Percentiles rank a stretch among this genome's conserved stretches.
Conservation (phyloP, 2,329 filamentous ascomycete genomes). For the Phialemoniopsis sp. region DNA sequence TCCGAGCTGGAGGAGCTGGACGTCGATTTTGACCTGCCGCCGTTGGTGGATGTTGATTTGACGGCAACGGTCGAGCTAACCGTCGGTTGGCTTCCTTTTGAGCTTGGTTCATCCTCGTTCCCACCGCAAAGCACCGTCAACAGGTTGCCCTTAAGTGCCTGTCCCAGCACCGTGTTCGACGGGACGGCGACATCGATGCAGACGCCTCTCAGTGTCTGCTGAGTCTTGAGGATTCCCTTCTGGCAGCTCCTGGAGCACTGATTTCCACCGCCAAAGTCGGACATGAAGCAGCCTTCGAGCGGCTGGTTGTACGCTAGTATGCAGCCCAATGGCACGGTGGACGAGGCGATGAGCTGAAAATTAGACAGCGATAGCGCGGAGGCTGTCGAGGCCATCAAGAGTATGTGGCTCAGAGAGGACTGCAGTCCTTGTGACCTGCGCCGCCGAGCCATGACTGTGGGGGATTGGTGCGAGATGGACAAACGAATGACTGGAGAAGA, state of each 20-base stretch:
- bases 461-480: too few relatives aligned
- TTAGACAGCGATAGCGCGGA: constrained; percentile 29
- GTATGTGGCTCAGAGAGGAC: constrained; percentile 4
- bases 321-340: constrained; percentile 30
- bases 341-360: constrained; percentile 33
- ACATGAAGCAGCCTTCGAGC: constrained; percentile 27
- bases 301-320: constrained; percentile 35
- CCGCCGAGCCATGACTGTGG: constrained; percentile 1
- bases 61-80: constrained; percentile 2
- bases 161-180: constrained; percentile 26
- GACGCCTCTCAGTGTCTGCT: constrained; percentile 64
- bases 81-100: not conserved
- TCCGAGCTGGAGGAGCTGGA: too few relatives aligned
- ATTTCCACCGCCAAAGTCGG: constrained; percentile 27
- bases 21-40: too few relatives aligned
- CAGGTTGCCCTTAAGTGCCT: constrained; percentile 29
- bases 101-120: not conserved
- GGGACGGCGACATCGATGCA: constrained; percentile 68
- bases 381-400: constrained; percentile 16
- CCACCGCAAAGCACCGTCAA: constrained; percentile 27
- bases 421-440: constrained; percentile 4
- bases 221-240: constrained; percentile 67
- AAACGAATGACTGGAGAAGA: constrained; percentile 6
- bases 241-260: constrained; percentile 33
- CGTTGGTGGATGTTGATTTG: not conserved